These are phyloP conservation scores for Tirmania nivea DNA, from an alignment of 495 filamentous ascomycete species.

Conservation along the genomic window DNA sequence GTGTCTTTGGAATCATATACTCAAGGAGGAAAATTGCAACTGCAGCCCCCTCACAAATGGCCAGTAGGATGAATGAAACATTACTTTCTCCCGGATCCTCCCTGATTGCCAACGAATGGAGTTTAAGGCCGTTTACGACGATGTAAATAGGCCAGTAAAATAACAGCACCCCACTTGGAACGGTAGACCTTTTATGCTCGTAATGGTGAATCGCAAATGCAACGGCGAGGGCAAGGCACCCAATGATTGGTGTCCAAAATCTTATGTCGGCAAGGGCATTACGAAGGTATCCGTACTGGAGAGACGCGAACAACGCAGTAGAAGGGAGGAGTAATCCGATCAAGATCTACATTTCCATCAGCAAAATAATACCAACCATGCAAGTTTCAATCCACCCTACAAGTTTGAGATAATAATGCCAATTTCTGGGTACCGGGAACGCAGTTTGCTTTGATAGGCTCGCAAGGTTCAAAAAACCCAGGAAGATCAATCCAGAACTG, in stretches of 20 bases:
- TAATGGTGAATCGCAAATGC: slow-evolving; percentile 77
- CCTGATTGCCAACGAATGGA: slow-evolving; percentile 68
- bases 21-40: slow-evolving; percentile 60
- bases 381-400: slow-evolving; percentile 26
- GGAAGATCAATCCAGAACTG: slow-evolving; percentile 51
- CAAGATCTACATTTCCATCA: slow-evolving; percentile 33
- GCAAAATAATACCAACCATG: slow-evolving; percentile 1
- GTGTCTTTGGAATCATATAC: slow-evolving; percentile 76
- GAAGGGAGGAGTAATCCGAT: slow-evolving; percentile 44
- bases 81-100: slow-evolving; percentile 40
- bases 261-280: slow-evolving; percentile 67
- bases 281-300: slow-evolving; percentile 46
- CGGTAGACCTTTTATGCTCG: slow-evolving; percentile 71
- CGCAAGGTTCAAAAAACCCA: slow-evolving; percentile 53
- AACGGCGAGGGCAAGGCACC: slow-evolving; percentile 53
- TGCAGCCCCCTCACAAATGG: slow-evolving; percentile 49
- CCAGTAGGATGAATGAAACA: slow-evolving; percentile 61
- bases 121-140: slow-evolving; percentile 60
- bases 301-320: slow-evolving; percentile 49
- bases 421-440: slow-evolving; percentile 53
- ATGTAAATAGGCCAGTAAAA: slow-evolving; percentile 92
- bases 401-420: slow-evolving; percentile 89
- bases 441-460: slow-evolving; percentile 44
- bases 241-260: slow-evolving; percentile 69
- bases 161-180: slow-evolving; percentile 79